phyloP scores from a whole-genome alignment of 257 asterid species.

The Fraxinus cuspidata region DNA sequence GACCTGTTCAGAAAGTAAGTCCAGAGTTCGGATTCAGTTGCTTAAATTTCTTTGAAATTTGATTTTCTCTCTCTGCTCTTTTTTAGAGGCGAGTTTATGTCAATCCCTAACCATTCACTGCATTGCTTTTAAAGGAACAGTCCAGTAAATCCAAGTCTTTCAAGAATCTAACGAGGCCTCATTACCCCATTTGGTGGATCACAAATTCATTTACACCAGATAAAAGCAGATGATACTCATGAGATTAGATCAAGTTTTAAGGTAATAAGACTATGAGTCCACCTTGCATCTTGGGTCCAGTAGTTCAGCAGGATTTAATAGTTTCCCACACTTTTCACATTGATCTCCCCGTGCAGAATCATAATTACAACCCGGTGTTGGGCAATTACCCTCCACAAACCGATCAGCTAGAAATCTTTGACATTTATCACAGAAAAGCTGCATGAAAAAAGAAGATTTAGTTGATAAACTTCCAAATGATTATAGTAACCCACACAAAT shows the following conservation, averaged over 20 bases:
- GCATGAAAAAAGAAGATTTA: constrained; percentile 22
- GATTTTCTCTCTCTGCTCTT: not conserved
- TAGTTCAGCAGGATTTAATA: constrained; percentile 78
- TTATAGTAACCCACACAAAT: not conserved
- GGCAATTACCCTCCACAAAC: constrained; percentile 37
- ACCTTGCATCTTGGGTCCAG: constrained; percentile 92
- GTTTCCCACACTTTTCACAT: constrained; percentile 25
- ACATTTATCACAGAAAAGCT: constrained; percentile 80
- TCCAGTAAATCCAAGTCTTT: constrained; percentile 2
- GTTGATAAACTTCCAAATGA: constrained; percentile 10
- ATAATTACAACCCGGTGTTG: constrained; percentile 72
- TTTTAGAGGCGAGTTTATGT: constrained; percentile 5
- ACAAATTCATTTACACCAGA: too few species aligned
- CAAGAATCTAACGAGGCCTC: not conserved
- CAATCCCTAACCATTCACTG: not conserved
- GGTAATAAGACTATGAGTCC: constrained; percentile 6
- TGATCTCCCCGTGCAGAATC: constrained; percentile 96
- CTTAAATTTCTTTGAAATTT: constrained; percentile 8
- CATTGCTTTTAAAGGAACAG: not conserved
- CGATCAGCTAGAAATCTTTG: not conserved
- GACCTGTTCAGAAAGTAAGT: constrained; percentile 47
- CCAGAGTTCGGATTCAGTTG: constrained; percentile 7
- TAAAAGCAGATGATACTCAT: too few species aligned
- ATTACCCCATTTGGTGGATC: not conserved
- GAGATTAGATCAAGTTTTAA: not conserved